Percentiles rank a stretch among this genome's conserved stretches.
phyloP scores from a whole-genome alignment of 768 basidiomycete species.

The Nidula microcarpa region DNA sequence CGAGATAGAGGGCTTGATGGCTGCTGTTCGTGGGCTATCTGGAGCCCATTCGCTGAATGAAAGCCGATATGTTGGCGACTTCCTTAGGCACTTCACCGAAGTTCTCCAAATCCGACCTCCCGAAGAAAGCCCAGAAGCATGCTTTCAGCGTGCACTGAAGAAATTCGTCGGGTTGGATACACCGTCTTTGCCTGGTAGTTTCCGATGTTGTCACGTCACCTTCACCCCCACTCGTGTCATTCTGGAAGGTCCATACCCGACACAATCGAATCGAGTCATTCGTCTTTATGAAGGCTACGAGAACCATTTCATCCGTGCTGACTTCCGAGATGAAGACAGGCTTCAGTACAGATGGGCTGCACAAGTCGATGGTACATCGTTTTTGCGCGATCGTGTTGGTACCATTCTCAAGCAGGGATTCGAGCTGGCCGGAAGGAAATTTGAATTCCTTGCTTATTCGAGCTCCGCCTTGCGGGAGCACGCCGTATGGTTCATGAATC shows the following conservation, averaged over 20 bases:
- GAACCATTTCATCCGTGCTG: slow-evolving; percentile 76
- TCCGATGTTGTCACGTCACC: slow-evolving; percentile 72
- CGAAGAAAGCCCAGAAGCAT: slow-evolving; percentile 29
- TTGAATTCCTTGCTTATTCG: slow-evolving; percentile 84
- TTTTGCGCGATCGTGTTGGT: slow-evolving; percentile 59
- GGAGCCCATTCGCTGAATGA: slow-evolving; percentile 16
- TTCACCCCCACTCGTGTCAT: slow-evolving; percentile 73
- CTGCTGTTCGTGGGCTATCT: slow-evolving; percentile 39
- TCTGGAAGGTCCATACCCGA: slow-evolving; percentile 72
- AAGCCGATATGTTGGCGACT: slow-evolving; percentile 31
- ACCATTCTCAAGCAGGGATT: slow-evolving; percentile 61
- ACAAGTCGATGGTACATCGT: slow-evolving; percentile 54
- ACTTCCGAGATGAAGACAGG: slow-evolving; percentile 81
- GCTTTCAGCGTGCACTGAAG: neutral
- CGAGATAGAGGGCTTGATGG: slow-evolving; percentile 47
- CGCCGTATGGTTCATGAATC: slow-evolving; percentile 77
- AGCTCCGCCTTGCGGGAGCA: slow-evolving; percentile 75
- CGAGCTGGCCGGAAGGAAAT: slow-evolving; percentile 62
- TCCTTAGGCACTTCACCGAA: slow-evolving; percentile 55
- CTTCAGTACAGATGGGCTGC: slow-evolving; percentile 71
- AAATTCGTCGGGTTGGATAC: slow-evolving; percentile 8
- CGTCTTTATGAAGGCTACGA: slow-evolving; percentile 58
- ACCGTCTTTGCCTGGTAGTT: slow-evolving; percentile 10
- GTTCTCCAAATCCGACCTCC: slow-evolving; percentile 38
- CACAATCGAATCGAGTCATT: slow-evolving; percentile 80